Base-by-base conservation (phyloP, 495 filamentous ascomycete species). In the Mycothermus thermophilus region DNA sequence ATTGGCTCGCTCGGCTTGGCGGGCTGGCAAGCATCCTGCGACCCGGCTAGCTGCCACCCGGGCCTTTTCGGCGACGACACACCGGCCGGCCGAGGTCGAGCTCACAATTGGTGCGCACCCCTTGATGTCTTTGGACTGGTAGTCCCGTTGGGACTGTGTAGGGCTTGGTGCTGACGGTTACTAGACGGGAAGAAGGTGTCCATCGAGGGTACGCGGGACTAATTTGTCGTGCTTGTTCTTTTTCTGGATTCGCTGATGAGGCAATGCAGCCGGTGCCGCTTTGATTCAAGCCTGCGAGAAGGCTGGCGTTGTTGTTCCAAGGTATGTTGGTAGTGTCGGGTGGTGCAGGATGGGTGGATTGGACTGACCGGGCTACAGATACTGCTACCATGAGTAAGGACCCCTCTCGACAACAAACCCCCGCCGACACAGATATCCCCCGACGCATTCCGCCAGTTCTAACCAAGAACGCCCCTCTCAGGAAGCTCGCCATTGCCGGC, bases 281-380 rank as follows among this genome's bases (percentile, higher is more conserved):
- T 72, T 97, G 47, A 97, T 97, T 55, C 90, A 97, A 67, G 90
- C 90, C 46, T 96, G 90, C 67, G 90, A 97, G 63, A 93, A 97
- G 63, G 90, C 90, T 38, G 90, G 90, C 44, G 74, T 66, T 35
- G 83, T 78, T n/a, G 72, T 94, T 47, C 86, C 86, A 41, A 85
- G 81, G 79, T 82, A 62, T 40, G 63, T n/a, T n/a, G n/a, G n/a
- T n/a, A n/a, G n/a, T n/a, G n/a, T n/a, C n/a, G n/a, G n/a, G n/a
- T n/a, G n/a, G n/a, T n/a, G n/a, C n/a, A n/a, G n/a, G n/a, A n/a
- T n/a, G n/a, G n/a, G n/a, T n/a, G n/a, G n/a, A n/a, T n/a, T n/a
- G n/a, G n/a, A n/a, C 71, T 75, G 43, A 73, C 50, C 30, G 37
- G 20, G n/a, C 25, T 41, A 32, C 39, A 84, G 87, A 81, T 97